Percentiles rank a stretch among this genome's conserved stretches.
These are phyloP conservation scores for Curvularia lunata DNA, from an alignment of 2,329 filamentous ascomycete genomes.

Conservation along the genomic window DNA sequence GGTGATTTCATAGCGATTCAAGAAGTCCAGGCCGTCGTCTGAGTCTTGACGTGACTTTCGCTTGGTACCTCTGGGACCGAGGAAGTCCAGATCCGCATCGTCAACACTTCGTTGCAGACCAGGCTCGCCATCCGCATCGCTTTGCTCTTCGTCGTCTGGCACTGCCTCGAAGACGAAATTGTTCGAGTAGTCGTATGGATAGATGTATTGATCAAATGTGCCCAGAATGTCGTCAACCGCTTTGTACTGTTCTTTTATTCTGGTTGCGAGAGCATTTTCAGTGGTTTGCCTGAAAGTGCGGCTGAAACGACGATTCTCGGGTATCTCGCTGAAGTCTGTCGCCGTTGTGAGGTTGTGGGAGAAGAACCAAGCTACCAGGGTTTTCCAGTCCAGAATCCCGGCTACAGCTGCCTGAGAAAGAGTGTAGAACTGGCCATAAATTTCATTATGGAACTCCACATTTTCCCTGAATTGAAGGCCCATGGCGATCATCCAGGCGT, in stretches of 20 bases:
- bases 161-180: neutral
- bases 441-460: neutral
- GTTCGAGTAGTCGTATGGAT: neutral
- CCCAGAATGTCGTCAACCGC: neutral
- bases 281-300: neutral
- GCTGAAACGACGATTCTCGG: slow-evolving; percentile 1
- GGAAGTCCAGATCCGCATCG: neutral
- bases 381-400: slow-evolving; percentile 21
- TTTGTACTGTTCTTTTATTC: neutral
- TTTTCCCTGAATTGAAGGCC: slow-evolving; percentile 20
- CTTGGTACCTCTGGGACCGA: neutral
- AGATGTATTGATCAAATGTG: neutral
- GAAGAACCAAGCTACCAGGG: slow-evolving; percentile 15
- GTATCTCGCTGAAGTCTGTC: neutral
- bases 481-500: slow-evolving; percentile 38
- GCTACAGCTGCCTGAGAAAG: slow-evolving; percentile 9
- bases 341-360: neutral
- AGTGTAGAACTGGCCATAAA: slow-evolving; percentile 2
- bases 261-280: neutral
- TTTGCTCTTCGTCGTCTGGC: neutral
- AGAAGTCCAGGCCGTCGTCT: neutral
- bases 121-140: neutral
- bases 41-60: neutral
- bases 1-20: neutral
- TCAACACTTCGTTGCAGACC: neutral